Evolutionary conservation across 345 rosid species (phyloP).

Genomic region (Ceriops decandra): DNA sequence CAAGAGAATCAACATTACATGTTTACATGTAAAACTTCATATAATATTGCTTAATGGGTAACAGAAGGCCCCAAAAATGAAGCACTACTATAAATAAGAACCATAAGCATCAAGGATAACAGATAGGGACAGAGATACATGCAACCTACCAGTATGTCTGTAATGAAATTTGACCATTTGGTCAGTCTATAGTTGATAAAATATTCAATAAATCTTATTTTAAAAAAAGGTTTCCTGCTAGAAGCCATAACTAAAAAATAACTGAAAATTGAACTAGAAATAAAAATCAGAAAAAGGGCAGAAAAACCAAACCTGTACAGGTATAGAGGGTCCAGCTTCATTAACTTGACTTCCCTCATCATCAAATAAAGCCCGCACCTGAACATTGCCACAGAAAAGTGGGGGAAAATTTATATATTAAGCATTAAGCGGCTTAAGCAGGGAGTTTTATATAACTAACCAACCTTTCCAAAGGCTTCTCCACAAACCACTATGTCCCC

Average conservation of each 20-base stretch:
- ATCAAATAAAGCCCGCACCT: constrained; percentile 94
- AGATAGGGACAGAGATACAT: no score
- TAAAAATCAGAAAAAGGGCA: not conserved
- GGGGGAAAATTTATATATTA: constrained; percentile 4
- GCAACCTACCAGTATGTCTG: no score
- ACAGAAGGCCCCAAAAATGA: no score
- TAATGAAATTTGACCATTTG: no score
- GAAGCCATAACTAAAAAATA: not conserved
- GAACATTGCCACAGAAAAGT: constrained; percentile 20
- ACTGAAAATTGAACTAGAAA: not conserved
- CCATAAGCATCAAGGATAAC: no score
- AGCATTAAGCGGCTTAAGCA: constrained; percentile 9
- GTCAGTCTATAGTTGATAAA: no score
- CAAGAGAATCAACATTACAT: no score
- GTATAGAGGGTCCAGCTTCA: constrained; percentile 94
- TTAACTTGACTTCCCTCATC: constrained; percentile 69
- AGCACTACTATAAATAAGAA: no score
- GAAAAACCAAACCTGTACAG: constrained; percentile 76
- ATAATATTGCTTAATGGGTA: no score
- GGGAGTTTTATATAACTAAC: constrained; percentile 9
- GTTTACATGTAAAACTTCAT: no score
- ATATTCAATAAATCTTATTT: not conserved
- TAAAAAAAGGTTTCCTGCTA: not conserved
- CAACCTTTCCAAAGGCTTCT: constrained; percentile 95
- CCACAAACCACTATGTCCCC: constrained; percentile 95